phyloP scores from a whole-genome alignment of 495 filamentous ascomycete species.

The Recurvomyces mirabilis region DNA sequence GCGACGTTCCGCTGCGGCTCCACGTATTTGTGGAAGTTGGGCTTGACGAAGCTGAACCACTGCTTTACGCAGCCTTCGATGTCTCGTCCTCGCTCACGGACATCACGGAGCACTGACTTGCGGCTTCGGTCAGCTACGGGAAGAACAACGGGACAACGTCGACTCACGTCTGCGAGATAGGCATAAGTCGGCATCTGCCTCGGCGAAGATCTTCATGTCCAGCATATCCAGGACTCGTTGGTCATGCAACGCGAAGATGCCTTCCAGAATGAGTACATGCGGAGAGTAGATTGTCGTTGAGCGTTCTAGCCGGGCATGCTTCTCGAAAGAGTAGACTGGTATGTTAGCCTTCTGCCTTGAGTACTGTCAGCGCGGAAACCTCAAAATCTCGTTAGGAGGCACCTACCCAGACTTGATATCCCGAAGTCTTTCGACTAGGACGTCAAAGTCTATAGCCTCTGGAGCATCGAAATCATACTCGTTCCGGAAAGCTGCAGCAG shows the following conservation, averaged over 20 bases:
- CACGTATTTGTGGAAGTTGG: constrained; percentile 83
- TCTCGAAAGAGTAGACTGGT: constrained; percentile 88
- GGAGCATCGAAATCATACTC: constrained; percentile 95
- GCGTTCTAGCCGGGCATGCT: constrained; percentile 67
- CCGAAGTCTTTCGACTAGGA: constrained; percentile 63
- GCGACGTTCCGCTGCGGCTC: constrained; percentile 79
- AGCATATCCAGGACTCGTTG: constrained; percentile 72
- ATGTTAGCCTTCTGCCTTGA: constrained; percentile 81
- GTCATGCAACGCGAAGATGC: constrained; percentile 90
- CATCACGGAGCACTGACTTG: constrained; percentile 67
- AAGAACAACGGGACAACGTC: neutral
- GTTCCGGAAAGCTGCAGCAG: constrained; percentile 65
- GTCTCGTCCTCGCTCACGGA: constrained; percentile 70
- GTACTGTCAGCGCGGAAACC: neutral
- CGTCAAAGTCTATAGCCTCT: constrained; percentile 88
- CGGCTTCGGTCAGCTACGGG: constrained; percentile 4
- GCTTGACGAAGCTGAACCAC: constrained; percentile 93
- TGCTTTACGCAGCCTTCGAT: constrained; percentile 95
- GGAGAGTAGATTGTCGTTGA: constrained; percentile 90
- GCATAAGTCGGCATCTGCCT: constrained; percentile 91
- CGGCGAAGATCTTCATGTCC: constrained; percentile 95
- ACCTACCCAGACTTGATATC: constrained; percentile 86
- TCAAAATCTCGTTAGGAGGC: neutral
- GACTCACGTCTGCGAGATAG: constrained; percentile 76
- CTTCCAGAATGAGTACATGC: constrained; percentile 89